These are phyloP conservation scores for Colletotrichum gloeosporioides DNA, from an alignment of 2,329 filamentous ascomycete species.

Conservation along the genomic window DNA sequence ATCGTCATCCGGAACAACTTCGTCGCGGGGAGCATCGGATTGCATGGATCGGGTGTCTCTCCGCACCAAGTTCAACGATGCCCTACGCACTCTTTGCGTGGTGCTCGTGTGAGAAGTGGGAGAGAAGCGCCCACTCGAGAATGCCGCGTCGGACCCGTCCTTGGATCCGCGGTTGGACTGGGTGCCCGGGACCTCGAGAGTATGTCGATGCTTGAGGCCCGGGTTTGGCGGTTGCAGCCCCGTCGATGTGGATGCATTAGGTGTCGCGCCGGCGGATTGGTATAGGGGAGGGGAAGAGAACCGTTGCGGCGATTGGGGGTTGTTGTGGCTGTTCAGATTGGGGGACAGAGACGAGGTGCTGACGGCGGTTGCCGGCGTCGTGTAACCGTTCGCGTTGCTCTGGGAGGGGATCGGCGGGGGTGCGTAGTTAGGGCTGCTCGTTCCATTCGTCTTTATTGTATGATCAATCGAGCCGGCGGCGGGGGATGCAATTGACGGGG, in stretches of 20 bases:
- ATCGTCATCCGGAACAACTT: constrained; percentile 86
- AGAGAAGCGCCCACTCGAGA: constrained; percentile 82
- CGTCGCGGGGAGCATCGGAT: constrained; percentile 84
- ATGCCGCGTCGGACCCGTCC: constrained; percentile 71
- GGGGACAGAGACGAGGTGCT: constrained; percentile 20
- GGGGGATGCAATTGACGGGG: constrained; percentile 38
- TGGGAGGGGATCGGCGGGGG: constrained; percentile 29
- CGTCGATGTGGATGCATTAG: constrained; percentile 49
- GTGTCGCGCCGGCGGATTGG: constrained; percentile 40
- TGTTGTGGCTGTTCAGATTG: constrained; percentile 23
- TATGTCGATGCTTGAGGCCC: constrained; percentile 81
- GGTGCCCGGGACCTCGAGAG: constrained; percentile 81
- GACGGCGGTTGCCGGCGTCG: constrained; percentile 7
- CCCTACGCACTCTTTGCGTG: constrained; percentile 63
- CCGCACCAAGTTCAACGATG: constrained; percentile 83
- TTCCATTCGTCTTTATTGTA: constrained; percentile 10
- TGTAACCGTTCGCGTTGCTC: constrained; percentile 19
- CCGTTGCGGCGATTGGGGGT: constrained; percentile 52
- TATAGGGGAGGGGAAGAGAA: constrained; percentile 71
- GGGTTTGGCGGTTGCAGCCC: constrained; percentile 58
- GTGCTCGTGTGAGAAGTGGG: constrained; percentile 72
- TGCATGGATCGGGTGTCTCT: constrained; percentile 84
- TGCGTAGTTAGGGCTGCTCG: constrained; percentile 31
- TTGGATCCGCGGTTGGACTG: constrained; percentile 71
- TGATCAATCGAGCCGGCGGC: constrained; percentile 24